phyloP scores from a whole-genome alignment of 2,329 filamentous ascomycete species.

The Colletotrichum magnum region DNA sequence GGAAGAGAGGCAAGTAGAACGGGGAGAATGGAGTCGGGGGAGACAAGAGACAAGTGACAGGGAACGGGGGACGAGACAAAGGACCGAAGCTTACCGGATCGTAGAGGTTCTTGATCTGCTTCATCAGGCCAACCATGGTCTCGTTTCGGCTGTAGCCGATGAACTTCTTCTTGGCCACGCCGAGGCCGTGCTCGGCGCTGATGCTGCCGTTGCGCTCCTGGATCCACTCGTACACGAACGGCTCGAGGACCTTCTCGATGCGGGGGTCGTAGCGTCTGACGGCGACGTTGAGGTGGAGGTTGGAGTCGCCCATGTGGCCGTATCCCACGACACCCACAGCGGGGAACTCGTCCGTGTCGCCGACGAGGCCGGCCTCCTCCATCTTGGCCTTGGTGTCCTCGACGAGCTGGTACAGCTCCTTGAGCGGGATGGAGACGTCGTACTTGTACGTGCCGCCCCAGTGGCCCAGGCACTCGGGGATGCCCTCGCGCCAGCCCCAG shows the following conservation, averaged over 20 bases:
- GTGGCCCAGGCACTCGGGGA: conserved; percentile 89
- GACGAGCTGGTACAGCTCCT: conserved; percentile 89
- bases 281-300: conserved; percentile 92
- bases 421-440: conserved; percentile 92
- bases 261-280: conserved; percentile 86
- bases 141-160: conserved; percentile 93
- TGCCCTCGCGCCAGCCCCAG: conserved; percentile 94
- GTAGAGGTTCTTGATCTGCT: conserved; percentile 92
- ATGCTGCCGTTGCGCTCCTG: conserved; percentile 90
- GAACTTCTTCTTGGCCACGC: conserved; percentile 94
- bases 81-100: conserved; percentile 80
- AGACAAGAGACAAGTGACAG: conserved; percentile 15
- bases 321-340: conserved; percentile 95
- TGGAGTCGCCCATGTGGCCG: conserved; percentile 97
- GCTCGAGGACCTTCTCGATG: conserved; percentile 90
- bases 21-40: background rate
- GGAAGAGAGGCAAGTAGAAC: conserved; percentile 24
- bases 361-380: conserved; percentile 80
- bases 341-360: conserved; percentile 80
- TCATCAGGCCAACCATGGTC: conserved; percentile 92
- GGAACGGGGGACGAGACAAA: background rate
- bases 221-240: conserved; percentile 98
- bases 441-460: conserved; percentile 99
- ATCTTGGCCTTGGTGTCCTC: conserved; percentile 85
- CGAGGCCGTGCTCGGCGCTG: conserved; percentile 95